Percentiles rank a stretch among this genome's conserved stretches.
Conservation (phyloP, 345 rosid genomes). For the Ailanthus altissimus region DNA sequence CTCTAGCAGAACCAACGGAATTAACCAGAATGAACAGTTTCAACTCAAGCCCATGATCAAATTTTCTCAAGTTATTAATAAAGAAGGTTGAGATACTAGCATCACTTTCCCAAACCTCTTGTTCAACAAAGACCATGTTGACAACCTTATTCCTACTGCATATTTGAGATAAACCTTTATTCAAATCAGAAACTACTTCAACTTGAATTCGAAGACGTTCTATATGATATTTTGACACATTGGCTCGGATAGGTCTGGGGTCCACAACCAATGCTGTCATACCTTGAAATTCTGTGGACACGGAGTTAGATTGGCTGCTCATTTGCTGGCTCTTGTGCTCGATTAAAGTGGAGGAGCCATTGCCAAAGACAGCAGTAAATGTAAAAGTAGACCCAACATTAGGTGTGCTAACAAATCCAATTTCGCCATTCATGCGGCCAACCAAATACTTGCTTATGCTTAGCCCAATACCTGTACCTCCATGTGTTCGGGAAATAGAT, state of each 20-base stretch:
- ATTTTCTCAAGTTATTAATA: conserved; percentile 36
- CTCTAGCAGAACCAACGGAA: conserved; percentile 42
- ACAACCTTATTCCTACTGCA: conserved; percentile 32
- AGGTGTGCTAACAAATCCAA: conserved; percentile 80
- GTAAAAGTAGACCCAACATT: conserved; percentile 88
- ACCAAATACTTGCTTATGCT: conserved; percentile 97
- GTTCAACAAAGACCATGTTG: conserved; percentile 72
- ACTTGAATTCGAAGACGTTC: conserved; percentile 75
- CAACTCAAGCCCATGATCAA: conserved; percentile 37
- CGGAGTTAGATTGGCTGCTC: conserved; percentile 37
- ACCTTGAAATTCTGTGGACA: conserved; percentile 58
- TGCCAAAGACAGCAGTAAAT: conserved; percentile 76
- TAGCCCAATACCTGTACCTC: conserved; percentile 96
- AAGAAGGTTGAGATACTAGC: conserved; percentile 42
- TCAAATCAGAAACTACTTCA: conserved; percentile 56
- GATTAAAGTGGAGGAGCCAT: conserved; percentile 41
- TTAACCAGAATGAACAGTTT: conserved; percentile 65
- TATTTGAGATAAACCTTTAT: conserved; percentile 44
- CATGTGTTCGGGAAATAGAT: conserved; percentile 81
- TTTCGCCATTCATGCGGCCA: conserved; percentile 87
- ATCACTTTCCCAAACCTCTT: conserved; percentile 82
- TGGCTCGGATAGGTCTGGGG: conserved; percentile 65
- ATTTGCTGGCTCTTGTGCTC: conserved; percentile 51
- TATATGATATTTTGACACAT: conserved; percentile 76
- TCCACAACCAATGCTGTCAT: conserved; percentile 83